Base-by-base conservation (phyloP, 148 eudicot genomes). In the Fagopyrum homotropicum region DNA sequence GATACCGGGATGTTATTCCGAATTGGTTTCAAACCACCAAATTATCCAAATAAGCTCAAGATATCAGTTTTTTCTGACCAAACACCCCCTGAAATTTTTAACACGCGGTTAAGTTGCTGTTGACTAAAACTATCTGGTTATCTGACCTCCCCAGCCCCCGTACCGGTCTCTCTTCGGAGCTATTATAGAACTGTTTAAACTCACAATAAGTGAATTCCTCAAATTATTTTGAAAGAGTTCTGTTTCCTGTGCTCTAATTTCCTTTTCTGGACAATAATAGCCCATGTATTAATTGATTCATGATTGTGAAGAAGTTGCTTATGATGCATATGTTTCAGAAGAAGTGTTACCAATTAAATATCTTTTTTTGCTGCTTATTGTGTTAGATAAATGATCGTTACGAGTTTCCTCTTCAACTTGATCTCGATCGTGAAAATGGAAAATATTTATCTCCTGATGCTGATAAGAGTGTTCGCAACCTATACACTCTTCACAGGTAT, bases 401-500 rank as follows among this genome's bases (percentile, higher is more conserved):
- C 82, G 98, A 93, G 83, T 93, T 93, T 72, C 98, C 98, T 74
- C 82, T 91, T 77, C 84, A 91, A 85, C 97, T 93, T 79, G 98
- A 93, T 83, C 98, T 93, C 69, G 98, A 93, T 76, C 89, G 90
- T 77, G 98, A 93, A 75, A 73, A 93, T 77, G 91, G 97, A 63
- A 93, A 89, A 80, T 93, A 93, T 79, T 79, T 93, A 69, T 91
- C 98, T 75, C 98, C 98, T 14, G 95, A 93, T 9, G 97, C 98
- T 9, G 91, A 93, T 82, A 87, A 84, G 85, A 88, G 88, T 72
- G 88, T 93, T 44, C 90, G 94, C 48, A 93, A 93, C 78, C 85
- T 89, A 66, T 93, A 93, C 77, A 88, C 93, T 6, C 98, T 93
- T 76, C 98, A 93, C 85, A 93, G 98, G 98, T 91, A 87, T 66